phyloP scores from a whole-genome alignment of 1,139 yeast genomes.

The Candida sojae region DNA sequence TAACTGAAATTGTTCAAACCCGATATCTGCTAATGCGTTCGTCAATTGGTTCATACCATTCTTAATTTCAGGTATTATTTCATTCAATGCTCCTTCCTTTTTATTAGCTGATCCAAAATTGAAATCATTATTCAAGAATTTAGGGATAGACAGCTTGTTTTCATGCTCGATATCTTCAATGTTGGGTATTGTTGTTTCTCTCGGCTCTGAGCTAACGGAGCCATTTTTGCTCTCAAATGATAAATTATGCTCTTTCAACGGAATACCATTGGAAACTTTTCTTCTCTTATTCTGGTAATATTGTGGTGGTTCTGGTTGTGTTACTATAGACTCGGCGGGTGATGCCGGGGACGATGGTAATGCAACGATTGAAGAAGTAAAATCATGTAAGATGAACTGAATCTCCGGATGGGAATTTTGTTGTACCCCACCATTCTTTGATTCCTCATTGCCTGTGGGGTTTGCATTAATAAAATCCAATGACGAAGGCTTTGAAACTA shows the following conservation, averaged over 20 bases:
- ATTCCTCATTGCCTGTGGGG: background rate
- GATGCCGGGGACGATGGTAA: conserved; percentile 9
- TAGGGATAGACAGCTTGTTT: background rate
- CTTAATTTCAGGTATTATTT: background rate
- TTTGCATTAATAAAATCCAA: background rate
- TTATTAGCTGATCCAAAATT: background rate
- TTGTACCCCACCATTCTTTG: background rate
- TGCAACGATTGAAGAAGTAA: background rate
- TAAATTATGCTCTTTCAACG: too few species aligned
- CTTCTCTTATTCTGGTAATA: background rate
- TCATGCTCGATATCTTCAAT: background rate
- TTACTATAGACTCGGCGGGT: conserved; percentile 1
- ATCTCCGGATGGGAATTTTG: background rate
- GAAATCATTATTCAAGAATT: background rate
- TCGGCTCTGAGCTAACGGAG: too few species aligned
- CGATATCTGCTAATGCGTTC: conserved; percentile 30
- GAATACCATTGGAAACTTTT: background rate
- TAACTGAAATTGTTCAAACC: conserved; percentile 27
- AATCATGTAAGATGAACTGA: conserved; percentile 4
- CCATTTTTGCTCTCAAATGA: too few species aligned
- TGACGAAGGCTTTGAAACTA: too few species aligned
- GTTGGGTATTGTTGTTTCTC: background rate
- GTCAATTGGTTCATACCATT: conserved; percentile 30
- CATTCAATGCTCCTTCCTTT: background rate
- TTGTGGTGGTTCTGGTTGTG: conserved; percentile 1